Base-by-base conservation (phyloP, 2,329 filamentous ascomycete species). In the Botrytis porri region DNA sequence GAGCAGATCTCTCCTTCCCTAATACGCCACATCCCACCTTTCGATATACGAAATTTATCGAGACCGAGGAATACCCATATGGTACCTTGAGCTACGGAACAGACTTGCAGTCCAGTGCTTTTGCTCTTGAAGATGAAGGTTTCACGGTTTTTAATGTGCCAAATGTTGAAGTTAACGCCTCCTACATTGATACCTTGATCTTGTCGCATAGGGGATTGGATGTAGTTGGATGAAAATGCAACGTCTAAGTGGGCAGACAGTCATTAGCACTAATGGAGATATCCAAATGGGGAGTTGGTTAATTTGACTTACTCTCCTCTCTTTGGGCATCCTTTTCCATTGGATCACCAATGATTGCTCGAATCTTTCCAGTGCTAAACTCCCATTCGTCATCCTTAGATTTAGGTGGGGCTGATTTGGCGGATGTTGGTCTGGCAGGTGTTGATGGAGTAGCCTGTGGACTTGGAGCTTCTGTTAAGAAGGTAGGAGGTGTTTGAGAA, bases 11-110 rank as follows among this genome's bases (percentile, higher is more conserved):
- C 75, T 0, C 73, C 75, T 48, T 37, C 51, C 18, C 73, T 67
- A n/a, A 78, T 69, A 25, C 76, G 62, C 74, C 74, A 78, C 69
- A 78, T 74, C 1, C 76, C 77, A 61, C 73, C 73, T 61, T 72
- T 72, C 2, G 71, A 59, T 32, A 78, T 73, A 1, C 43, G 63
- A 62, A 78, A 78, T n/a, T 62, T 71, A 25, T 72, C 61, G 3
- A 35, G 41, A 12, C 59, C 74, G 20, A 78, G 48, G 4, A 59
- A 54, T 20, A 78, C 77, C 25, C 66, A 73, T 16, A 78, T 72
- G 22, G 69, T 74, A 4, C 76, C 75, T 37, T 69, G 70, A 2
- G 73, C 74, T 2, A 78, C 74, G 1, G 75, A 74, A 29, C 77
- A 78, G 35, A 78, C 63, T 32, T 72, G 43, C 18, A 73, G 37